Percentiles rank a stretch among this genome's conserved stretches.
Evolutionary conservation across 2,329 filamentous ascomycete genomes (phyloP).

Genomic region (Seiridium cupressi): DNA sequence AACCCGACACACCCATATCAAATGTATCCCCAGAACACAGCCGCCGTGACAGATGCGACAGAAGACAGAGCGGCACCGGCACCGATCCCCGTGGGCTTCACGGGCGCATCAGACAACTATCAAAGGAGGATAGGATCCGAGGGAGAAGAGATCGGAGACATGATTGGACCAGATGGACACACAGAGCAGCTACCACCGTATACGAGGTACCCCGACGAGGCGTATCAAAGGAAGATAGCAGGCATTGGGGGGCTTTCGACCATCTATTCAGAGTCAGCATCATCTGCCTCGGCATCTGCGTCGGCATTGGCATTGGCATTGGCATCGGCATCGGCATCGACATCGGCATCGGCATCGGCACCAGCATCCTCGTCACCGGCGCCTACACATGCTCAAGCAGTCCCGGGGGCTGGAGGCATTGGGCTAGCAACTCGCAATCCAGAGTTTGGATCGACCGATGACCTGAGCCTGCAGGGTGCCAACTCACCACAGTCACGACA

Average conservation of each 20-base stretch:
- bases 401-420: slow-evolving; percentile 59
- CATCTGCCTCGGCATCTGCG: slow-evolving; percentile 8
- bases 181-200: slow-evolving; percentile 91
- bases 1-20: slow-evolving; percentile 82
- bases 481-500: slow-evolving; percentile 46
- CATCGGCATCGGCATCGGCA: slow-evolving; percentile 7
- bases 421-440: slow-evolving; percentile 61
- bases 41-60: slow-evolving; percentile 49
- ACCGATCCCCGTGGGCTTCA: slow-evolving; percentile 72
- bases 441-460: slow-evolving; percentile 59
- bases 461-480: slow-evolving; percentile 35
- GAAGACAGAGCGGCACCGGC: slow-evolving; percentile 23
- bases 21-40: slow-evolving; percentile 80
- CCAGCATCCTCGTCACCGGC: slow-evolving; percentile 9
- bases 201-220: slow-evolving; percentile 80
- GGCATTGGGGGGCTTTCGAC: slow-evolving; percentile 23
- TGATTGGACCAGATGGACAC: slow-evolving; percentile 85
- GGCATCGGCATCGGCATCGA: neutral
- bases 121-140: slow-evolving; percentile 73
- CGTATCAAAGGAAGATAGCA: slow-evolving; percentile 53
- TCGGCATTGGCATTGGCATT: neutral
- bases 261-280: neutral
- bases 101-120: slow-evolving; percentile 64
- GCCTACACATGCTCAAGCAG: slow-evolving; percentile 21
- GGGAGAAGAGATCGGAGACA: slow-evolving; percentile 81